Base-by-base conservation (phyloP, 1,284 basidiomycete genomes). In the Ustilago loliicola region DNA sequence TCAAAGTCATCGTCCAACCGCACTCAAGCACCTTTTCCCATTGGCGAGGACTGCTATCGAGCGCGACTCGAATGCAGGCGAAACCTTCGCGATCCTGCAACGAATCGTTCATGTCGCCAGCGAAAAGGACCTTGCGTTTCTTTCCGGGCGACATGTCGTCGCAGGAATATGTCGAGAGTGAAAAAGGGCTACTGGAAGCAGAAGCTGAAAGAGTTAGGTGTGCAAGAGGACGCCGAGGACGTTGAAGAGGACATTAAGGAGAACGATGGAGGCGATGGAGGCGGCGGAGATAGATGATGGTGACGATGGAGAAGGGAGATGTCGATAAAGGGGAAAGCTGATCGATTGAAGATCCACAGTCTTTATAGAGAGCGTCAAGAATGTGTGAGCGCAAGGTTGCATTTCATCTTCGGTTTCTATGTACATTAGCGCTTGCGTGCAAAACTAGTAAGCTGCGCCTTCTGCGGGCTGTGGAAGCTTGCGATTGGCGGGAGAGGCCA, bases 401-500 rank as follows among this genome's bases (percentile, higher is more conserved):
- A 57, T 66, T 69, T 57, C 57, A 40, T 51, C 11, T 32, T 30
- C 8, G 45, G 3, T 21, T 29, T 72, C 70, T 67, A 72, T 72
- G 61, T 67, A 67, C 70, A 72, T 8, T 42, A 27, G 45, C 48
- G 42, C 27, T 50, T 27, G 61, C 19, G 8, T 3, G 11, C 29
- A n/a, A 27, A 23, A 36, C 55, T 63, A 79, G 69, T 84, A 86
- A 29, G 73, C 66, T n/a, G 82, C 74, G 30, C 95, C 95, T 87
- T 99, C 96, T 25, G 92, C 90, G 3, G 96, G 96, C 88, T 99
- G 96, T 34, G 95, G 93, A 51, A 96, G 90, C 89, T 98, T 99
- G 83, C 95, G 90, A 87, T 98, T 98, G 68, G 90, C 90, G 78
- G 93, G 91, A 51, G 93, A 91, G 1, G 92, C 95, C 96, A 99